Percentiles rank a stretch among this genome's conserved stretches.
phyloP scores from a whole-genome alignment of 2,329 filamentous ascomycete species.

The Podosphaera xanthii region DNA sequence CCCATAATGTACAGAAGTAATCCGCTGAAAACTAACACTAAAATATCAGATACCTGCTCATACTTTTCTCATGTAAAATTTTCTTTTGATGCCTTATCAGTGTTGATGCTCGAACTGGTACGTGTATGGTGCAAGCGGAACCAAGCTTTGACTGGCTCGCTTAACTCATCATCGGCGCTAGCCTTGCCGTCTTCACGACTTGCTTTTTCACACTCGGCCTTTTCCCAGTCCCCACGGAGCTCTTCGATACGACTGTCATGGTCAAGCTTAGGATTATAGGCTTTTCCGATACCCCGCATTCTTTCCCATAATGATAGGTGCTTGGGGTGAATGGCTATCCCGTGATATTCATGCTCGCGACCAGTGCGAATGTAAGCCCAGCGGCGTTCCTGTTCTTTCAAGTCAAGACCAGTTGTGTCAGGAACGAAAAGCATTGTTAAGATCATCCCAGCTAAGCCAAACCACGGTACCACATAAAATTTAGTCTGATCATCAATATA shows the following conservation, averaged over 20 bases:
- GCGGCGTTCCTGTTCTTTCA: slow-evolving; percentile 90
- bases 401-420: slow-evolving; percentile 88
- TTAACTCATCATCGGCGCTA: slow-evolving; percentile 10
- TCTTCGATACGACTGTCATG: slow-evolving; percentile 68
- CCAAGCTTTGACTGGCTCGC: slow-evolving; percentile 8
- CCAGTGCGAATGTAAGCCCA: slow-evolving; percentile 72
- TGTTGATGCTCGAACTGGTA: neutral
- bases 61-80: too few relatives aligned
- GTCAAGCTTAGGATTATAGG: slow-evolving; percentile 65
- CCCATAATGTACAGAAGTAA: too few relatives aligned
- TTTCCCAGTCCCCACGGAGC: slow-evolving; percentile 43
- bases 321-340: slow-evolving; percentile 71
- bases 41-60: too few relatives aligned
- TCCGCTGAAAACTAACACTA: too few relatives aligned
- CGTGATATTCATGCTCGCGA: slow-evolving; percentile 65
- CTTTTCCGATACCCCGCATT: slow-evolving; percentile 48
- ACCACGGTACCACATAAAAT: slow-evolving; percentile 90
- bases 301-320: slow-evolving; percentile 83
- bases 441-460: slow-evolving; percentile 68
- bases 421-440: slow-evolving; percentile 71
- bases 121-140: slow-evolving; percentile 5
- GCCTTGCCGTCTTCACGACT: slow-evolving; percentile 5
- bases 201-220: slow-evolving; percentile 24
- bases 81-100: neutral
- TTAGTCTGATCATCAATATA: slow-evolving; percentile 71